Conservation (phyloP, 805 yeast genomes). For the Ogataea angusta region DNA sequence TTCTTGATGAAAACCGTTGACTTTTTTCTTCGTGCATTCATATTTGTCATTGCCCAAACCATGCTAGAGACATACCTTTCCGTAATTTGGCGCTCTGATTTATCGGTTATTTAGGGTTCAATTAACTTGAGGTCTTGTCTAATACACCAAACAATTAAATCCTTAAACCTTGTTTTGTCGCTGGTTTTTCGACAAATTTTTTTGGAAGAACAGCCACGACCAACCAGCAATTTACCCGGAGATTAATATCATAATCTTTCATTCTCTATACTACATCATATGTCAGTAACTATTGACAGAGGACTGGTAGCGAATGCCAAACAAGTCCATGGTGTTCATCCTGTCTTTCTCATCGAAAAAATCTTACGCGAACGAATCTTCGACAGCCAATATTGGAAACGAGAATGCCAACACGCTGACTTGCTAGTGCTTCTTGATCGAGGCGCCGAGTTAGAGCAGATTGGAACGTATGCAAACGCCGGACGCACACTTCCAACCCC, state of each 20-base stretch:
- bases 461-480: conserved; percentile 43
- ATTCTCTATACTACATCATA: background rate
- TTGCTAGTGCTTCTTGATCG: conserved; percentile 44
- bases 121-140: conserved; percentile 2
- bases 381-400: conserved; percentile 58
- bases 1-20: too few relatives aligned
- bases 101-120: conserved; percentile 1
- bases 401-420: conserved; percentile 48
- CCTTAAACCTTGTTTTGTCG: conserved; percentile 11
- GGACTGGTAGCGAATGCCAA: conserved; percentile 30
- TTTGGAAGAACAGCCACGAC: conserved; percentile 6
- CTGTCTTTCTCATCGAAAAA: conserved; percentile 53
- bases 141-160: conserved; percentile 3
- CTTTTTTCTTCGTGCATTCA: too few relatives aligned
- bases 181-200: conserved; percentile 15
- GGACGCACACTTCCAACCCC: conserved; percentile 59
- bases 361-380: conserved; percentile 54
- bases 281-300: conserved; percentile 31
- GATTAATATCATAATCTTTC: background rate
- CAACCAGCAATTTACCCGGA: conserved; percentile 11
- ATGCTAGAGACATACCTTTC: conserved; percentile 4
- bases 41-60: too few relatives aligned
- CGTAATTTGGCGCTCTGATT: conserved; percentile 7
- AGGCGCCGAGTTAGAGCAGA: conserved; percentile 36
- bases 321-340: conserved; percentile 43